phyloP scores from a whole-genome alignment of 768 basidiomycete species.

The Mycena floridula region DNA sequence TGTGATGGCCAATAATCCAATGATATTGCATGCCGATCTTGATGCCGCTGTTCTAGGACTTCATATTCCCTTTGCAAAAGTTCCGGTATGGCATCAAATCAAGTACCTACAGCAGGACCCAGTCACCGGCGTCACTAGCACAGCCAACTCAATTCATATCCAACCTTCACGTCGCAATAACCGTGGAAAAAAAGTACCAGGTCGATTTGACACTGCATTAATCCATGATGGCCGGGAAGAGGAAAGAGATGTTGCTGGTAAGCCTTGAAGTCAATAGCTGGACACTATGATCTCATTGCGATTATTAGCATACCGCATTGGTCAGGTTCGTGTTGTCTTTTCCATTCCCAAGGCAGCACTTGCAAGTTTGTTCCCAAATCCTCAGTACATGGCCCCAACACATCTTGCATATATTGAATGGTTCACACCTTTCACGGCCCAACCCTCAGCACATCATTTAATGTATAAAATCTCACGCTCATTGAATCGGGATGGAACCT shows the following conservation, averaged over 20 bases:
- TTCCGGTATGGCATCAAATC: not conserved
- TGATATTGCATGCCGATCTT: not conserved
- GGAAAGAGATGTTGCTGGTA: not conserved
- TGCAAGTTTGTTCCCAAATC: too few species aligned
- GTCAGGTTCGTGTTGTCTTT: not conserved
- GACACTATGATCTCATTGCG: not conserved
- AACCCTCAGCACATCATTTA: constrained; percentile 11
- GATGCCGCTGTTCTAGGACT: too few species aligned
- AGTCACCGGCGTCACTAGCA: not conserved
- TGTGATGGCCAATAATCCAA: not conserved
- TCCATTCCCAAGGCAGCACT: not conserved
- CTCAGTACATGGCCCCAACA: too few species aligned
- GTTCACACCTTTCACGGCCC: constrained; percentile 4
- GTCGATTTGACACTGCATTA: not conserved
- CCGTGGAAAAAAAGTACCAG: not conserved
- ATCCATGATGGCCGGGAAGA: not conserved
- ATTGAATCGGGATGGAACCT: not conserved
- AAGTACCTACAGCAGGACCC: not conserved
- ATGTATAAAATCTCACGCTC: constrained; percentile 15
- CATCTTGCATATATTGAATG: constrained; percentile 10
- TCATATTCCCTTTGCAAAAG: not conserved
- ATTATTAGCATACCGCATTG: not conserved
- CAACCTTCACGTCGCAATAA: not conserved
- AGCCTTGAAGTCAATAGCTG: not conserved
- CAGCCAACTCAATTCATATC: not conserved